These are phyloP conservation scores for Lepidium africanum DNA, from an alignment of 345 rosid species.

Conservation along the genomic window DNA sequence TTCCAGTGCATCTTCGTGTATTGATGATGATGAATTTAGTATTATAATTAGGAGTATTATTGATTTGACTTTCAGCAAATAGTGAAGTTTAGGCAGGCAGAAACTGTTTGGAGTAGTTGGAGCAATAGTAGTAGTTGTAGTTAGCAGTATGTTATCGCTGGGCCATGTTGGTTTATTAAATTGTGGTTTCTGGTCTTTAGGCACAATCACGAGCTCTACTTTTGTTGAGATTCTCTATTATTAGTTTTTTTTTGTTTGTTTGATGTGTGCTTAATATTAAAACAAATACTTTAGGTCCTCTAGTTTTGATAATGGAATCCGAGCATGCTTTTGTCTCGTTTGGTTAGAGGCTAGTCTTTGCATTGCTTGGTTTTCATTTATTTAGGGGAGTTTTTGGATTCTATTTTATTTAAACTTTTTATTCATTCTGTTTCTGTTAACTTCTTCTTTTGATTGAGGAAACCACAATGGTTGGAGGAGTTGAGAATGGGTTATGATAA, in stretches of 20 bases:
- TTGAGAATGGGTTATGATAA: neutral
- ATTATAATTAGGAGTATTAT: neutral
- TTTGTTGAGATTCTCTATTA: constrained; percentile 8
- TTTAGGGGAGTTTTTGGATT: neutral
- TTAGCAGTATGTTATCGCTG: neutral
- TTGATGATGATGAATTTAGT: neutral
- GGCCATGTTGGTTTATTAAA: constrained; percentile 10
- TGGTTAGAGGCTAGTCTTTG: neutral
- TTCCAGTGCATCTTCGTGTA: neutral
- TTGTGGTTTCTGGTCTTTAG: neutral
- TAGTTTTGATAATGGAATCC: constrained; percentile 1
- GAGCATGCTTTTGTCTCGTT: neutral
- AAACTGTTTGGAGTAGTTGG: constrained; percentile 17
- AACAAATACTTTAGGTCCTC: constrained; percentile 7
- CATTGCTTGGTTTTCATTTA: neutral
- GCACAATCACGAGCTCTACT: constrained; percentile 16
- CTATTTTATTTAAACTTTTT: neutral
- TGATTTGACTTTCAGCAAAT: neutral
- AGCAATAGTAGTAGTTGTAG: constrained; percentile 5
- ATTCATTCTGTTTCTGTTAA: neutral
- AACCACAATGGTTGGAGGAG: neutral
- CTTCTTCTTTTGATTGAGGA: neutral
- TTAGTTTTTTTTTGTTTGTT: constrained; percentile 13
- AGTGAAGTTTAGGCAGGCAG: constrained; percentile 13
- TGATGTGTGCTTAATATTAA: neutral